Evolutionary conservation across 768 basidiomycete genomes (phyloP).

Genomic region (Boletus huronensis): DNA sequence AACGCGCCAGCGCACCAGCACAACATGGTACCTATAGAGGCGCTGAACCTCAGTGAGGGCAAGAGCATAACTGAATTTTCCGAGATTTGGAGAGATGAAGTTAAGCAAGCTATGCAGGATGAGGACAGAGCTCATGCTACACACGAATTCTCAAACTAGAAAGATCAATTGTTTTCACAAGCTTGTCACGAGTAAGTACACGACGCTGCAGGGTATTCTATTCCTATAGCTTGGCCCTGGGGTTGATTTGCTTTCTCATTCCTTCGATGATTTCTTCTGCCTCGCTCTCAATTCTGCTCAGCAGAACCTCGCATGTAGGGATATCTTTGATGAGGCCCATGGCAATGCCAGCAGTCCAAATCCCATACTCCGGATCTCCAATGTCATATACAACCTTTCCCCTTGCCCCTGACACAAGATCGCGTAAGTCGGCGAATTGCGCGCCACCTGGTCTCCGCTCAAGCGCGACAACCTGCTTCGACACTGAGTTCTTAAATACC

Average conservation of each 20-base stretch:
- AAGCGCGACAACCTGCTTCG: slow-evolving; percentile 79
- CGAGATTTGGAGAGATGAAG: slow-evolving; percentile 54
- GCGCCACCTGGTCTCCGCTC: slow-evolving; percentile 81
- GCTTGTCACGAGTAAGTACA: not conserved
- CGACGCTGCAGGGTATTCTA: not conserved
- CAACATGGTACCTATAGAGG: slow-evolving; percentile 92
- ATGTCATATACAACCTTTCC: slow-evolving; percentile 74
- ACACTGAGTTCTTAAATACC: slow-evolving; percentile 83
- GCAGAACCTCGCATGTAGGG: slow-evolving; percentile 72
- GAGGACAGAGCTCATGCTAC: slow-evolving; percentile 1
- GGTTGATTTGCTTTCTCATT: slow-evolving; percentile 31
- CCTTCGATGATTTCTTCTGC: slow-evolving; percentile 62
- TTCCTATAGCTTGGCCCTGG: slow-evolving; percentile 21
- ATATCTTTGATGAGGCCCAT: slow-evolving; percentile 79
- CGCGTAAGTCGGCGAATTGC: slow-evolving; percentile 80
- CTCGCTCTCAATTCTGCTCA: slow-evolving; percentile 69
- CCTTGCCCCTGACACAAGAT: slow-evolving; percentile 70
- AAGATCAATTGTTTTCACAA: not conserved
- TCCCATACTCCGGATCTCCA: slow-evolving; percentile 84
- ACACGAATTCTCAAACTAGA: not conserved
- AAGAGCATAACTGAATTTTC: slow-evolving; percentile 71
- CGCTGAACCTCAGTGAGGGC: slow-evolving; percentile 74
- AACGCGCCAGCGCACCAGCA: slow-evolving; percentile 76
- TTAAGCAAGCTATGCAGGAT: slow-evolving; percentile 35
- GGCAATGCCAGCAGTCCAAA: slow-evolving; percentile 72